Evolutionary conservation across 2,329 filamentous ascomycete species (phyloP).

Genomic region (Penicillium vulpinum): DNA sequence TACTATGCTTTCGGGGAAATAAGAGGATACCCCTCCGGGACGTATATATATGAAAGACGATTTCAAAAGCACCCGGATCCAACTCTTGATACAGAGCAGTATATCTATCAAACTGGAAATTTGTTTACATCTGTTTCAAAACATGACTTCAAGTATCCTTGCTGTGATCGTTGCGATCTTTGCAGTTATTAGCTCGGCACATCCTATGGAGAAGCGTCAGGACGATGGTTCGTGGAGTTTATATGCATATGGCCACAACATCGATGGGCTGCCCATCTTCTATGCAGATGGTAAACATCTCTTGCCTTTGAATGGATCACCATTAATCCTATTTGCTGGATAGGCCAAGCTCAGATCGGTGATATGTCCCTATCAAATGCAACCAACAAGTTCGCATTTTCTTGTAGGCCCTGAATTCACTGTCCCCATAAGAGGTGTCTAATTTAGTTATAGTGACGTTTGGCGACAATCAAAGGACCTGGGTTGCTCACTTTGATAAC

Average conservation of each 20-base stretch:
- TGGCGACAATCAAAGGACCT: not conserved
- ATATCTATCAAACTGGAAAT: not conserved
- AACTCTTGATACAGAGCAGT: not conserved
- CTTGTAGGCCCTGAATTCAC: not conserved
- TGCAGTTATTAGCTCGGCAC: not conserved
- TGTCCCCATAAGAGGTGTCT: not conserved
- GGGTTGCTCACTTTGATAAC: not conserved
- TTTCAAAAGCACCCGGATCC: not conserved
- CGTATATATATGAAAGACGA: not conserved
- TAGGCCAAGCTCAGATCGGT: conserved; percentile 9
- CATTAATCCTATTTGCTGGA: not conserved
- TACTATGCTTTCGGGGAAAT: not conserved
- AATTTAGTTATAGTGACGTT: not conserved
- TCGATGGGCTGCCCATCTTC: not conserved
- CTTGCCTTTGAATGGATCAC: not conserved
- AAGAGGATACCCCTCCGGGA: not conserved
- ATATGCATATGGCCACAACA: not conserved
- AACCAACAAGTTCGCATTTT: conserved; percentile 2
- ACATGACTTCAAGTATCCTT: not conserved
- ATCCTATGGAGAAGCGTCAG: not conserved
- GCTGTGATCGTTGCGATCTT: not conserved
- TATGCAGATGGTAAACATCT: conserved; percentile 2
- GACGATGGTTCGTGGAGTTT: not conserved
- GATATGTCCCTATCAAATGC: conserved; percentile 8
- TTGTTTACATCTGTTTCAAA: not conserved